Conservation (phyloP, 2,329 filamentous ascomycete species). For the Zymoseptoria crescenta region DNA sequence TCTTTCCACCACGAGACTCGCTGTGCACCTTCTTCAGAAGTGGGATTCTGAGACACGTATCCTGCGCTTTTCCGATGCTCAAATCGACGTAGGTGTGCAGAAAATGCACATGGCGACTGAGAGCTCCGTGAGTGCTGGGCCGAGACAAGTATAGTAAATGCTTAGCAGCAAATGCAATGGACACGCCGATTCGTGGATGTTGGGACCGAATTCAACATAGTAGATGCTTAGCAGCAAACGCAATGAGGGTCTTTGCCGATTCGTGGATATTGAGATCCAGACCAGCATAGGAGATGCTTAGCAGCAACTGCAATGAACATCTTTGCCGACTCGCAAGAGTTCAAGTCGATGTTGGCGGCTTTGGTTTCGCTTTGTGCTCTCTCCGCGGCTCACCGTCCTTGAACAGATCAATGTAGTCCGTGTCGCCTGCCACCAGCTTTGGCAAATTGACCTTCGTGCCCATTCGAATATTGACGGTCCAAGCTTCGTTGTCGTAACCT, state of each 20-base stretch:
- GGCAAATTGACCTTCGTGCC: conserved; percentile 38
- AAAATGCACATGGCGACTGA: neutral
- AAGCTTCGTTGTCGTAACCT: conserved; percentile 24
- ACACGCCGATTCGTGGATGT: neutral
- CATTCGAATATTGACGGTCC: conserved; percentile 34
- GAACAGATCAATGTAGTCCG: conserved; percentile 25
- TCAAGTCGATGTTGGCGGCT: neutral
- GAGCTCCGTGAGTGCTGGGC: neutral
- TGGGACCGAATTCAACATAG: neutral
- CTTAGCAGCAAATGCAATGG: neutral
- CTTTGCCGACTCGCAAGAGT: neutral
- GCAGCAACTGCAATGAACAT: neutral
- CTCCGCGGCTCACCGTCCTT: conserved; percentile 1
- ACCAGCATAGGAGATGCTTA: neutral
- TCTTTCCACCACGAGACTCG: neutral
- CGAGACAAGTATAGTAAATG: neutral
- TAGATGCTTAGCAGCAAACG: neutral
- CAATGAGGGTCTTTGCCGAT: neutral
- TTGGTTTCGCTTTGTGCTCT: conserved; percentile 2
- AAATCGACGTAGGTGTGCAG: neutral
- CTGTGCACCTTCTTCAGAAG: too few relatives aligned
- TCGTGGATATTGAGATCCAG: neutral
- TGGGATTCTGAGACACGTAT: too few relatives aligned
- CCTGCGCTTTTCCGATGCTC: neutral
- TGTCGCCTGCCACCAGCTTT: conserved; percentile 31